phyloP scores from a whole-genome alignment of 192 early-diverging fungal species.

The Rhizoclosmatium globosum region DNA sequence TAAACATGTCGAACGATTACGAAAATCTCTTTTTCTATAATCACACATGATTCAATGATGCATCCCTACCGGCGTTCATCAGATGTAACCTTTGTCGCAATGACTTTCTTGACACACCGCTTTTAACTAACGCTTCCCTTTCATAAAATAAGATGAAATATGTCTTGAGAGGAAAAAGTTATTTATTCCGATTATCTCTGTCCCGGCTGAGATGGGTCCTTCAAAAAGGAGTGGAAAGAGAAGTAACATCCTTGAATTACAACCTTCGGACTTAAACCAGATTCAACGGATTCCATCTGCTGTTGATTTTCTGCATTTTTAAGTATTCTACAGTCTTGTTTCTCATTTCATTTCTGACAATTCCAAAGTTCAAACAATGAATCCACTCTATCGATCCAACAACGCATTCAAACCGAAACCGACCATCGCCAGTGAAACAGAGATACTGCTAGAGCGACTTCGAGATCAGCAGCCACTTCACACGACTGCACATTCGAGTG shows the following conservation, averaged over 20 bases:
- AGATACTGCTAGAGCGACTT: conserved; percentile 4
- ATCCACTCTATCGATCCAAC: neutral
- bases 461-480: conserved; percentile 16
- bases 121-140: too few relatives aligned
- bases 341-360: neutral
- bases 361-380: neutral
- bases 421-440: neutral
- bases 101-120: too few relatives aligned
- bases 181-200: too few relatives aligned
- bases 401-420: conserved; percentile 1
- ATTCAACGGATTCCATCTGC: neutral
- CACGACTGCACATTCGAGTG: conserved; percentile 3
- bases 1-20: too few relatives aligned
- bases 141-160: too few relatives aligned
- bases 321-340: too few relatives aligned
- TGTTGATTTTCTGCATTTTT: too few relatives aligned
- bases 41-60: too few relatives aligned
- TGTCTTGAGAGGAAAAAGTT: neutral
- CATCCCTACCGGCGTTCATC: too few relatives aligned
- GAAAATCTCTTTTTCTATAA: too few relatives aligned
- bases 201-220: too few relatives aligned
- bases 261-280: neutral
- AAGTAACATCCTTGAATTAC: neutral
- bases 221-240: neutral
- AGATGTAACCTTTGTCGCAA: too few relatives aligned